Conservation (phyloP, 345 rosid genomes). For the Capsella bursapastoris region DNA sequence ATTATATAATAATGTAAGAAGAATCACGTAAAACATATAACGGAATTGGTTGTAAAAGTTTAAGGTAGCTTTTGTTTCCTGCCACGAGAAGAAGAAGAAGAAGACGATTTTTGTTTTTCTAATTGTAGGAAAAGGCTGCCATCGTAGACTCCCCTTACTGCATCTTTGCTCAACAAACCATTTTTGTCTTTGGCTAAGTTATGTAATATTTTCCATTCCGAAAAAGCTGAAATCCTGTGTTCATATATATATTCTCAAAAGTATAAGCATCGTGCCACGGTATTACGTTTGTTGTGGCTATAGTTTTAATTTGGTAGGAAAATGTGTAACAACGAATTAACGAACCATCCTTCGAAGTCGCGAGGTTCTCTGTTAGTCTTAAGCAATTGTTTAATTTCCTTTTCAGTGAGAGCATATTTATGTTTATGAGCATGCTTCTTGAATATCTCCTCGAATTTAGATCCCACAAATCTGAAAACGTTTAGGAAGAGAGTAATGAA, state of each 20-base stretch:
- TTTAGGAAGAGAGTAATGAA: neutral
- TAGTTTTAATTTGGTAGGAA: neutral
- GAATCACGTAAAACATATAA: neutral
- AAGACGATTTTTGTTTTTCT: slow-evolving; percentile 53
- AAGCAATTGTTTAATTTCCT: slow-evolving; percentile 53
- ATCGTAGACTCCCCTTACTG: slow-evolving; percentile 61
- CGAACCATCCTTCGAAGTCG: slow-evolving; percentile 61
- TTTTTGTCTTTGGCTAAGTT: slow-evolving; percentile 58
- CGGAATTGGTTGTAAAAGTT: neutral
- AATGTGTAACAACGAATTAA: slow-evolving; percentile 14
- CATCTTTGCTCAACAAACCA: slow-evolving; percentile 66
- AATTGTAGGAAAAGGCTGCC: slow-evolving; percentile 65
- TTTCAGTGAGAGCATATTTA: slow-evolving; percentile 52
- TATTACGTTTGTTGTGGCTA: neutral
- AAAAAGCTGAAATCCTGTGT: slow-evolving; percentile 63
- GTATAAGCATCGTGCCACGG: neutral
- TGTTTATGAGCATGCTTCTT: slow-evolving; percentile 54
- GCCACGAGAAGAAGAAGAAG: slow-evolving; percentile 9
- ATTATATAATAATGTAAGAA: neutral
- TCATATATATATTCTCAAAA: neutral
- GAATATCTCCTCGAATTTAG: slow-evolving; percentile 78
- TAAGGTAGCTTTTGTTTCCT: slow-evolving; percentile 9
- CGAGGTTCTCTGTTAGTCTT: slow-evolving; percentile 59
- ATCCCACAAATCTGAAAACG: slow-evolving; percentile 59
- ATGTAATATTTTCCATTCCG: slow-evolving; percentile 66